phyloP scores from a whole-genome alignment of 331 rosid genomes.

The Malus hybrid region DNA sequence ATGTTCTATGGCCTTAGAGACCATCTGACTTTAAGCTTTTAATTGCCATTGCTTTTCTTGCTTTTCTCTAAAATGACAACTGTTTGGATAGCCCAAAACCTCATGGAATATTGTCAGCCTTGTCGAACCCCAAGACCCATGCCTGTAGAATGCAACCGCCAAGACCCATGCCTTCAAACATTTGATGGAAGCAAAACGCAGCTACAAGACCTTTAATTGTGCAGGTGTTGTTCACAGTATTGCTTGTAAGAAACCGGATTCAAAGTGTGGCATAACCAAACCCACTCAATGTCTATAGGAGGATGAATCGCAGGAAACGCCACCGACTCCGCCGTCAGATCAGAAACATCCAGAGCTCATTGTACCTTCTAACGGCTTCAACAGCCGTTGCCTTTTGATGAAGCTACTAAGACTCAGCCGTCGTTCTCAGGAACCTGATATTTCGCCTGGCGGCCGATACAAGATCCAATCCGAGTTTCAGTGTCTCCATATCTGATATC shows the following conservation, averaged over 20 bases:
- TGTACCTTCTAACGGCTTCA: constrained; percentile 79
- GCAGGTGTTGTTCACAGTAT: too few relatives aligned
- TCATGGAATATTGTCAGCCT: too few relatives aligned
- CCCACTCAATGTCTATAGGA: constrained; percentile 82
- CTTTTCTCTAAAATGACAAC: too few relatives aligned
- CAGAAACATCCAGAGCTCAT: constrained; percentile 80
- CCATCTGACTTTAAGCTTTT: too few relatives aligned
- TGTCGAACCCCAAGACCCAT: too few relatives aligned
- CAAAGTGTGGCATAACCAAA: constrained; percentile 90
- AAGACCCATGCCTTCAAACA: too few relatives aligned
- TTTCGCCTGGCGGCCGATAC: constrained; percentile 62
- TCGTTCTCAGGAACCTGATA: constrained; percentile 40
- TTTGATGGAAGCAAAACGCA: too few relatives aligned
- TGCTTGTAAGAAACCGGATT: constrained; percentile 34
- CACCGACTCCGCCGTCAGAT: constrained; percentile 41
- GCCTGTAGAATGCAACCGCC: too few relatives aligned
- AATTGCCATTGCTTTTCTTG: too few relatives aligned
- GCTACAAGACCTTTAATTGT: too few relatives aligned
- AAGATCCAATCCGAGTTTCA: constrained; percentile 51
- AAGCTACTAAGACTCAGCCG: constrained; percentile 52
- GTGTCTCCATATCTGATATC: constrained; percentile 30
- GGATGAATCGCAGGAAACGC: constrained; percentile 58
- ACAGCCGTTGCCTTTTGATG: constrained; percentile 32
- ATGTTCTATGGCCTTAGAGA: too few relatives aligned
- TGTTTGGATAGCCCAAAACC: too few relatives aligned